phyloP scores from a whole-genome alignment of 179 eudicot genomes.

The Heliamphora pulchella region DNA sequence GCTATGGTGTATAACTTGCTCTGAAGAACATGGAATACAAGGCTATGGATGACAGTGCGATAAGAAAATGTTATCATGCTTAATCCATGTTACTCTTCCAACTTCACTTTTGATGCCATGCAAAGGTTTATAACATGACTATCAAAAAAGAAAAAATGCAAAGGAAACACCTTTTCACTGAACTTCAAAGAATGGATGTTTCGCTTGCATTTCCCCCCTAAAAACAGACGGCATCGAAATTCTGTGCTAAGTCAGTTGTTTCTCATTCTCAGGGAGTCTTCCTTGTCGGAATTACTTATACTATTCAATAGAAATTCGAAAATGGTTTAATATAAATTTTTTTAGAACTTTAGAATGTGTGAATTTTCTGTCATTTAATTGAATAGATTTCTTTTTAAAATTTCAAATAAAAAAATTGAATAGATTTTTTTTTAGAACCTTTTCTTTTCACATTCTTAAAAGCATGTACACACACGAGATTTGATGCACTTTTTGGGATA shows the following conservation, averaged over 20 bases:
- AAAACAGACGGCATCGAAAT: not conserved
- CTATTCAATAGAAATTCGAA: no score
- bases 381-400: no score
- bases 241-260: not conserved
- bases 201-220: not conserved
- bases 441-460: no score
- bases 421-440: no score
- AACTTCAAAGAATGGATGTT: not conserved
- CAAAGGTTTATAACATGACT: not conserved
- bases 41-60: slow-evolving; percentile 95
- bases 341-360: not conserved
- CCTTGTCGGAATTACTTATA: no score
- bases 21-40: slow-evolving; percentile 98
- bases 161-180: not conserved
- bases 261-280: not conserved
- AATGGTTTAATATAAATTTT: no score
- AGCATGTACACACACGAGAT: no score
- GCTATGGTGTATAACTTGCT: slow-evolving; percentile 98
- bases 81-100: not conserved
- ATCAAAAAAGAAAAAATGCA: no score
- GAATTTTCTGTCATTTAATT: not conserved
- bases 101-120: not conserved
- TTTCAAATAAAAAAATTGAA: no score
- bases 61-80: slow-evolving; percentile 56
- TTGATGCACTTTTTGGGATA: no score